Evolutionary conservation across 768 basidiomycete genomes (phyloP).

Genomic region (Serendipita sp.): DNA sequence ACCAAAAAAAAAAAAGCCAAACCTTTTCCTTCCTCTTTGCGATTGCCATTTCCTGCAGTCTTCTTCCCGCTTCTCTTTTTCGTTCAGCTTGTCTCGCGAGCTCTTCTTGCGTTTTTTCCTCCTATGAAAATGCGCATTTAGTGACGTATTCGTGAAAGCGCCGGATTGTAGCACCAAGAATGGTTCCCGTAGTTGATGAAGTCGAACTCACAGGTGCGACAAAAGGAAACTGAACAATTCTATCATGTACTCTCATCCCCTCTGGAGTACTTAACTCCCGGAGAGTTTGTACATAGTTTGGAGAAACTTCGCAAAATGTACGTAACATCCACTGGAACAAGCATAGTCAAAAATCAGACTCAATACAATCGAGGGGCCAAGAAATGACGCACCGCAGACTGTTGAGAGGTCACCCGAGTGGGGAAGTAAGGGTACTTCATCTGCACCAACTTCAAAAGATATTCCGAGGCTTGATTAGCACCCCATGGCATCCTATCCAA

Average conservation of each 20-base stretch:
- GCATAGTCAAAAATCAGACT: neutral
- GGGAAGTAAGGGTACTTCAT: conserved; percentile 92
- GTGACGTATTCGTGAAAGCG: too few species aligned
- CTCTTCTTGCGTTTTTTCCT: conserved; percentile 89
- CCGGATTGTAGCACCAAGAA: neutral
- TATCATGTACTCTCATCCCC: conserved; percentile 45
- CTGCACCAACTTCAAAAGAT: conserved; percentile 83
- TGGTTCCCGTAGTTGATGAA: too few species aligned
- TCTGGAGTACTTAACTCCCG: conserved; percentile 50
- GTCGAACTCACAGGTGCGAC: conserved; percentile 23
- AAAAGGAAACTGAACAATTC: conserved; percentile 82
- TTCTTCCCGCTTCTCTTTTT: conserved; percentile 69
- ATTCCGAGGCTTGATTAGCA: conserved; percentile 74
- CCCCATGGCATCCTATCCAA: conserved; percentile 83
- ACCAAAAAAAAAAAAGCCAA: too few species aligned
- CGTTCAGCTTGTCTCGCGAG: conserved; percentile 60
- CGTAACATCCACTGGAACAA: conserved; percentile 71
- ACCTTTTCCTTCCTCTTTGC: conserved; percentile 80
- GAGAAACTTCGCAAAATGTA: conserved; percentile 68
- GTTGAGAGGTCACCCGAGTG: conserved; percentile 57
- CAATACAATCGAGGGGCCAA: neutral
- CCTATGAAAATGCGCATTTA: too few species aligned
- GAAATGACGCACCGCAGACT: conserved; percentile 48
- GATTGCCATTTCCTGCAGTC: conserved; percentile 82
- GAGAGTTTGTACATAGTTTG: conserved; percentile 59